Conservation (phyloP, 2,329 filamentous ascomycete genomes). For the Trichophyton mentagrophytes region DNA sequence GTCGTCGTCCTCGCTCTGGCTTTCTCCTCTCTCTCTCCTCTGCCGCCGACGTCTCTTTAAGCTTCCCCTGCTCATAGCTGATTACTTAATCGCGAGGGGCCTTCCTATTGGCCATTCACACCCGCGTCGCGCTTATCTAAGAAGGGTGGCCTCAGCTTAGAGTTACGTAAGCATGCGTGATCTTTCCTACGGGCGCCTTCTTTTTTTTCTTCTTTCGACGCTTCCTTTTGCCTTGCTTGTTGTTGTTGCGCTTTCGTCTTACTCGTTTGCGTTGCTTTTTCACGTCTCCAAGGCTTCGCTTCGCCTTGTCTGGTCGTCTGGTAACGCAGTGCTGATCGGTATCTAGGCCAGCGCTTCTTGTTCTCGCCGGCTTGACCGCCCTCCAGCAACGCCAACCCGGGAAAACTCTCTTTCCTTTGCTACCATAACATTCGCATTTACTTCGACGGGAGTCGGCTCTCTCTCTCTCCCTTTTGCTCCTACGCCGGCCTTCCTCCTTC, state of each 20-base stretch:
- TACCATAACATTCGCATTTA: neutral
- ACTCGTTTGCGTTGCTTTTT: neutral
- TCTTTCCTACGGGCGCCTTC: neutral
- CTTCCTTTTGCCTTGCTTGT: neutral
- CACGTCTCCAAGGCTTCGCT: neutral
- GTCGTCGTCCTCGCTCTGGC: neutral
- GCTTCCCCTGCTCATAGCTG: neutral
- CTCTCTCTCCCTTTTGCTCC: neutral
- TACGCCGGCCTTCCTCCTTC: neutral
- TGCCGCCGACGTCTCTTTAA: neutral
- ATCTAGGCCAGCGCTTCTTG: neutral
- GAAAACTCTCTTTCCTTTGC: neutral
- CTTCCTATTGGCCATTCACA: neutral
- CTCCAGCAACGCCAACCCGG: neutral
- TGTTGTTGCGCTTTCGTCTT: neutral
- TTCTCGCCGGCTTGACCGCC: neutral
- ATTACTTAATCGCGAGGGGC: neutral
- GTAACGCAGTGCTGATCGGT: conserved; percentile 3
- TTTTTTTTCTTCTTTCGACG: neutral
- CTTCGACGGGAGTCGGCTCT: neutral
- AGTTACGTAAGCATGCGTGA: neutral
- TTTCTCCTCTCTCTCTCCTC: neutral
- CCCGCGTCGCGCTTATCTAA: neutral
- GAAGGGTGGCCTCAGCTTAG: neutral
- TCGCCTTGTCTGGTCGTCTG: neutral